Percentiles rank a stretch among this genome's conserved stretches.
These are phyloP conservation scores for Ramaria sp. DNA, from an alignment of 768 basidiomycete species.

Conservation along the genomic window DNA sequence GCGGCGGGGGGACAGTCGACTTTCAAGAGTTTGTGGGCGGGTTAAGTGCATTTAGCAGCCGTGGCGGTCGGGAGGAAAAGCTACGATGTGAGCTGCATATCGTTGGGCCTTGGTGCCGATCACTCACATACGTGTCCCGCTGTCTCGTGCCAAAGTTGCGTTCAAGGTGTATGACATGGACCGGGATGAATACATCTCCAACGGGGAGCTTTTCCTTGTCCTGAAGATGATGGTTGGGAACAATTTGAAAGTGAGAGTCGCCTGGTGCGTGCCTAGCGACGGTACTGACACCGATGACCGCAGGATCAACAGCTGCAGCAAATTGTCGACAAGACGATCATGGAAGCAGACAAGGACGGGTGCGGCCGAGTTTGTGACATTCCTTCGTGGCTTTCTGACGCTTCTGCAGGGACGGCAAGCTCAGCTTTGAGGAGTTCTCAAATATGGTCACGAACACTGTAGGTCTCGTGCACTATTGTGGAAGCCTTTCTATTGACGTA, in stretches of 20 bases:
- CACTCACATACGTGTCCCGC: neutral
- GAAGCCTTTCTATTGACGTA: neutral
- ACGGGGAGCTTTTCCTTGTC: conserved; percentile 96
- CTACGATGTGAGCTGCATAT: conserved; percentile 60
- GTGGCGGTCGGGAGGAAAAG: conserved; percentile 96
- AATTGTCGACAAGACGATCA: conserved; percentile 99
- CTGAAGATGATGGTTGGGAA: conserved; percentile 99
- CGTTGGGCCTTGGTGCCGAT: neutral
- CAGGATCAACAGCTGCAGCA: conserved; percentile 98
- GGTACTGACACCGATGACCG: neutral
- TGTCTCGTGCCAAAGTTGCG: conserved; percentile 50
- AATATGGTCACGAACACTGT: conserved; percentile 96
- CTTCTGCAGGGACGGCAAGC: conserved; percentile 66
- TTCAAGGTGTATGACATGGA: conserved; percentile 99
- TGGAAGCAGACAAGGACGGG: conserved; percentile 98
- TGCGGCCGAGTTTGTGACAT: conserved; percentile 12
- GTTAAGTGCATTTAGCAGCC: conserved; percentile 92
- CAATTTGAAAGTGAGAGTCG: conserved; percentile 72
- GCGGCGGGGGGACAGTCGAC: conserved; percentile 96
- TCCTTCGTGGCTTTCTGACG: neutral
- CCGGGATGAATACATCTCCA: conserved; percentile 94
- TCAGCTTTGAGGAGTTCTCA: conserved; percentile 95
- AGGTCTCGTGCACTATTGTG: conserved; percentile 17
- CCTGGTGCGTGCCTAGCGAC: neutral
- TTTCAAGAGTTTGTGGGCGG: conserved; percentile 99